Percentiles rank a stretch among this genome's conserved stretches.
Conservation (phyloP, 2,329 filamentous ascomycete species). For the Tetracladium maxilliforme region DNA sequence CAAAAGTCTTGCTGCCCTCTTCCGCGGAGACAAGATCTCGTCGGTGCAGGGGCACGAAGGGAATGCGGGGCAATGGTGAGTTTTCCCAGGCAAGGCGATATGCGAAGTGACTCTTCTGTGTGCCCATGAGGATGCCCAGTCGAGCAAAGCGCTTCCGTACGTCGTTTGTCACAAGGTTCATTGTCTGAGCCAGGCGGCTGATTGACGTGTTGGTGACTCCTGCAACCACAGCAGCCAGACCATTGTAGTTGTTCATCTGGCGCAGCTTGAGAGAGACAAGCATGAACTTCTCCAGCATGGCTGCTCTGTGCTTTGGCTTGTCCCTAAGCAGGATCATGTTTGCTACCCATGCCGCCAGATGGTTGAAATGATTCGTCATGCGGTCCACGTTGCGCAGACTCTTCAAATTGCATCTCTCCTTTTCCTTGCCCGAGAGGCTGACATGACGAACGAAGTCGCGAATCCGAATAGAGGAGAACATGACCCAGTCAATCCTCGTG, state of each 20-base stretch:
- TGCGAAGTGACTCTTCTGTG: conserved; percentile 81
- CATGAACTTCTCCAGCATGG: conserved; percentile 94
- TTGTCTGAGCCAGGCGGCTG: conserved; percentile 68
- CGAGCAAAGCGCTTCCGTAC: conserved; percentile 76
- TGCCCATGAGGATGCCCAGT: conserved; percentile 82
- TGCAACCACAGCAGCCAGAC: conserved; percentile 82
- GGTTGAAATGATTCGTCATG: conserved; percentile 89
- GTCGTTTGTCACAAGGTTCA: conserved; percentile 55
- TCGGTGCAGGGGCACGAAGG: conserved; percentile 80
- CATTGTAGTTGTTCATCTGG: conserved; percentile 93
- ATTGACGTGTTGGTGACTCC: conserved; percentile 83
- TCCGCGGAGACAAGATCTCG: conserved; percentile 85
- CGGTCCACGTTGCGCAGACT: conserved; percentile 78
- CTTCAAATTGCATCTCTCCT: conserved; percentile 61
- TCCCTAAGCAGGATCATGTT: conserved; percentile 80
- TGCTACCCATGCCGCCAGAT: conserved; percentile 67
- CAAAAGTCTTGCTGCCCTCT: conserved; percentile 80
- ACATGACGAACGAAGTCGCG: conserved; percentile 89
- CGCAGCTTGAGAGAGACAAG: conserved; percentile 72
- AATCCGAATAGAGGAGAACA: conserved; percentile 90
- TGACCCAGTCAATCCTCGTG: conserved; percentile 93
- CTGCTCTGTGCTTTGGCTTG: conserved; percentile 87
- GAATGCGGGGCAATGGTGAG: conserved; percentile 76
- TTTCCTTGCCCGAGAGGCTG: conserved; percentile 54
- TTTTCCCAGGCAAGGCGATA: conserved; percentile 98